Conservation (phyloP, 139 green algal species). For the Picochlorum costavermella region DNA sequence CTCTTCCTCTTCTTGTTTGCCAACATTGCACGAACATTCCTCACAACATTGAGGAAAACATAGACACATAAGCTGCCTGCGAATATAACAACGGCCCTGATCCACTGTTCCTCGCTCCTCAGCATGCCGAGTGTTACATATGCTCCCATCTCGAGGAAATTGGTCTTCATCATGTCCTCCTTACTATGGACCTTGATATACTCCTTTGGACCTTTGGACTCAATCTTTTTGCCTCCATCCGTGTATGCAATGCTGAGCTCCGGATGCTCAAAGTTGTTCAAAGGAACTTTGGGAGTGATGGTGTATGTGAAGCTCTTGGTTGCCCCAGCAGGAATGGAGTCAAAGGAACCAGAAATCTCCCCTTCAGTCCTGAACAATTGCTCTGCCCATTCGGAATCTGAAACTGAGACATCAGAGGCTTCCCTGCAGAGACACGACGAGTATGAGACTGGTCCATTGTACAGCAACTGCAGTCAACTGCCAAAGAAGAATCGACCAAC, state of each 20-base stretch:
- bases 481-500: no score
- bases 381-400: constrained; percentile 14
- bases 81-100: constrained; percentile 1
- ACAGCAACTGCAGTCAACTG: neutral
- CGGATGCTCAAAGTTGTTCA: neutral
- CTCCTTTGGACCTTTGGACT: neutral
- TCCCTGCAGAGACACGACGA: constrained; percentile 6
- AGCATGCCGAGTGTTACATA: constrained; percentile 7
- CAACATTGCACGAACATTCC: neutral
- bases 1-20: constrained; percentile 2
- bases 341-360: constrained; percentile 13
- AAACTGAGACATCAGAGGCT: constrained; percentile 10
- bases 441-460: neutral
- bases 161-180: constrained; percentile 5
- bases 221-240: neutral
- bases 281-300: constrained; percentile 5
- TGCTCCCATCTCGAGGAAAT: neutral
- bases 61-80: neutral
- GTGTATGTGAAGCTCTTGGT: neutral
- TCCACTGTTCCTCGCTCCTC: constrained; percentile 9
- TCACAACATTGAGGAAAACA: neutral
- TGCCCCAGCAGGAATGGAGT: constrained; percentile 22
- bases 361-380: constrained; percentile 8
- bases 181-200: neutral
- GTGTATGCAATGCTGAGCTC: neutral